These are phyloP conservation scores for Fusarium miscanthi DNA, from an alignment of 2,329 filamentous ascomycete genomes.

Conservation along the genomic window DNA sequence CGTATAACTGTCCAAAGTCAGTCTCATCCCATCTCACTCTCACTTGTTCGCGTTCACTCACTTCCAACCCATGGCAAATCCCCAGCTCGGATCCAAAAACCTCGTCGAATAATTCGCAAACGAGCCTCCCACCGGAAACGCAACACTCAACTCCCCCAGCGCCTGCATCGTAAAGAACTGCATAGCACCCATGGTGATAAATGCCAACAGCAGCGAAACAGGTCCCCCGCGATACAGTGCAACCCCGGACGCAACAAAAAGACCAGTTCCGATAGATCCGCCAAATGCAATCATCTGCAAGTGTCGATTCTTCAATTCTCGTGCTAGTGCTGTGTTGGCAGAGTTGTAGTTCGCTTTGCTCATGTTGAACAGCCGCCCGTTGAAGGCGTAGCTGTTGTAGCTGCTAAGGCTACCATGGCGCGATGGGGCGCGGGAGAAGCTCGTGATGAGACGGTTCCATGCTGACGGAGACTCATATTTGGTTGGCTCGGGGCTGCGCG, in stretches of 20 bases:
- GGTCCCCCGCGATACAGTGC: slow-evolving; percentile 79
- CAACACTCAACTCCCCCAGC: slow-evolving; percentile 87
- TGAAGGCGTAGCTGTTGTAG: slow-evolving; percentile 15
- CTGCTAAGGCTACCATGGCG: slow-evolving; percentile 19
- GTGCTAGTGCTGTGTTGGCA: slow-evolving; percentile 77
- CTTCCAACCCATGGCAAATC: slow-evolving; percentile 96
- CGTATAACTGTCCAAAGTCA: slow-evolving; percentile 69
- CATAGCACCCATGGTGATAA: slow-evolving; percentile 82
- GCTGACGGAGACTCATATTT: background rate
- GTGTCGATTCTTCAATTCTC: slow-evolving; percentile 83
- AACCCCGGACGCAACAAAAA: slow-evolving; percentile 87
- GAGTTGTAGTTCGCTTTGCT: slow-evolving; percentile 75
- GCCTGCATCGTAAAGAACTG: slow-evolving; percentile 92
- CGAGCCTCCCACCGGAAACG: slow-evolving; percentile 90
- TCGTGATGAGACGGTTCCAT: slow-evolving; percentile 17
- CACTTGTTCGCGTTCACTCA: slow-evolving; percentile 45
- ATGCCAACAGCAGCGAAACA: slow-evolving; percentile 79
- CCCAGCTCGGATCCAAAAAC: slow-evolving; percentile 95
- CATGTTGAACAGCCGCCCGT: slow-evolving; percentile 60
- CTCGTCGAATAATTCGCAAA: slow-evolving; percentile 93
- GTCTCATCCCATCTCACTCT: background rate
- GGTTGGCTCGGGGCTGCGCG: background rate
- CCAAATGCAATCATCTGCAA: slow-evolving; percentile 64
- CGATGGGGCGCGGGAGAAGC: slow-evolving; percentile 29
- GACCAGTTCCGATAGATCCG: slow-evolving; percentile 85